These are phyloP conservation scores for Chrysochromulina parva DNA, from an alignment of 78 protist genomes.

Conservation along the genomic window DNA sequence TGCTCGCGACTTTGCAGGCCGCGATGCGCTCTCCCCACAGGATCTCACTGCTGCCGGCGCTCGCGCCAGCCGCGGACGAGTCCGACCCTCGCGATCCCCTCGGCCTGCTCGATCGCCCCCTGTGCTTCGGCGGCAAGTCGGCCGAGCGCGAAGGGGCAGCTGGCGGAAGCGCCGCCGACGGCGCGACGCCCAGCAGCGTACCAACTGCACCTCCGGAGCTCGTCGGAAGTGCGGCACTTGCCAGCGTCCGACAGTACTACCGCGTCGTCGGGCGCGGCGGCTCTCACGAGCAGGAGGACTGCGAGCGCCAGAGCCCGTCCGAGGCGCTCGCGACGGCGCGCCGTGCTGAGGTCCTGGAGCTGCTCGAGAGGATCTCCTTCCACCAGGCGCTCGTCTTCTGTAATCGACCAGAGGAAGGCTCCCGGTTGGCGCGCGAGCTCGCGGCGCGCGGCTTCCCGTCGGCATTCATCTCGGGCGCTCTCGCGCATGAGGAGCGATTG, in stretches of 20 bases:
- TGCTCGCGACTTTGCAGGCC: background rate
- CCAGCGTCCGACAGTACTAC: background rate
- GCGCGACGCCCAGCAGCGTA: too few species aligned
- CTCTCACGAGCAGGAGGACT: too few species aligned
- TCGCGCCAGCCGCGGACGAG: background rate
- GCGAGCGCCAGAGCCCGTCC: too few species aligned
- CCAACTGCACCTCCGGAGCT: too few species aligned
- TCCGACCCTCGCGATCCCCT: too few species aligned
- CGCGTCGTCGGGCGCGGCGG: background rate
- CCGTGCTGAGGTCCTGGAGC: background rate
- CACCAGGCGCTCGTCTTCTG: constrained; percentile 37
- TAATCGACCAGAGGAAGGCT: background rate
- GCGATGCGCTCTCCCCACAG: background rate
- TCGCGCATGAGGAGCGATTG: constrained; percentile 13
- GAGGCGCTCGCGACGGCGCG: too few species aligned
- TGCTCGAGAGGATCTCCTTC: constrained; percentile 30
- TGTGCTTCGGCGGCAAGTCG: too few species aligned
- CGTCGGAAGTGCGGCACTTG: background rate
- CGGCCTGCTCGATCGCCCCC: too few species aligned
- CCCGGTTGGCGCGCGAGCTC: background rate
- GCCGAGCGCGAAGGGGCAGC: too few species aligned
- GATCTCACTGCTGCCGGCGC: background rate
- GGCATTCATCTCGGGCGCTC: background rate
- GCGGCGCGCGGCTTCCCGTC: constrained; percentile 17
- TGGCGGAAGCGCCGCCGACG: too few species aligned